phyloP scores from a whole-genome alignment of 441 rosid species.

The Corymbia calophylla region DNA sequence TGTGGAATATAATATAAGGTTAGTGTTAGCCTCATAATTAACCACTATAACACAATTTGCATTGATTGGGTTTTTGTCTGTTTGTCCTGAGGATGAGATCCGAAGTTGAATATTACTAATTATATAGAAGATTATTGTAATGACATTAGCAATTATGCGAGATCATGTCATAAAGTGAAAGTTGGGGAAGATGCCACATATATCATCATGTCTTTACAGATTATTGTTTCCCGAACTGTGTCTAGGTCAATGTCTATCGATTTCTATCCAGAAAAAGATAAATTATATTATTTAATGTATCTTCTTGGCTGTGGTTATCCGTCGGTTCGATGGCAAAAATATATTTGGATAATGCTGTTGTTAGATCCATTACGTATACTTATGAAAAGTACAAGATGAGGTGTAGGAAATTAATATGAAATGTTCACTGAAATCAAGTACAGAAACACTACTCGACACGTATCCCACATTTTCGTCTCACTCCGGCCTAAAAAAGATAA shows the following conservation, averaged over 20 bases:
- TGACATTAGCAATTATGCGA: constrained; percentile 21
- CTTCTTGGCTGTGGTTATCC: constrained; percentile 14
- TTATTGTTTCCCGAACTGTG: constrained; percentile 11
- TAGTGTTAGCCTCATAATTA: constrained; percentile 25
- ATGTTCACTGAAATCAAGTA: background rate
- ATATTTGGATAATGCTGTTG: constrained; percentile 14
- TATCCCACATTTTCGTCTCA: background rate
- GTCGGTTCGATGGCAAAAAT: constrained; percentile 12
- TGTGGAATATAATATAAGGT: background rate
- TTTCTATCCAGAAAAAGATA: constrained; percentile 4
- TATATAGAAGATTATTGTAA: background rate
- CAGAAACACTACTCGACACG: background rate
- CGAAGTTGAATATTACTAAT: background rate
- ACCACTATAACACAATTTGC: constrained; percentile 3
- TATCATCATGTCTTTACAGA: background rate
- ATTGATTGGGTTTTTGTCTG: background rate
- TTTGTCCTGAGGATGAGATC: constrained; percentile 9
- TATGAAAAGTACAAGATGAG: background rate
- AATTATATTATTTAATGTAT: background rate
- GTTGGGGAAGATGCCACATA: constrained; percentile 7
- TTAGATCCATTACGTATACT: background rate
- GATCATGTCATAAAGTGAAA: constrained; percentile 34
- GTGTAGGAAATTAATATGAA: background rate
- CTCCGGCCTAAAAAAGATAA: background rate
- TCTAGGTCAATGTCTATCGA: constrained; percentile 52